phyloP scores from a whole-genome alignment of 306 rosid genomes.

The Vigna trinervia region DNA sequence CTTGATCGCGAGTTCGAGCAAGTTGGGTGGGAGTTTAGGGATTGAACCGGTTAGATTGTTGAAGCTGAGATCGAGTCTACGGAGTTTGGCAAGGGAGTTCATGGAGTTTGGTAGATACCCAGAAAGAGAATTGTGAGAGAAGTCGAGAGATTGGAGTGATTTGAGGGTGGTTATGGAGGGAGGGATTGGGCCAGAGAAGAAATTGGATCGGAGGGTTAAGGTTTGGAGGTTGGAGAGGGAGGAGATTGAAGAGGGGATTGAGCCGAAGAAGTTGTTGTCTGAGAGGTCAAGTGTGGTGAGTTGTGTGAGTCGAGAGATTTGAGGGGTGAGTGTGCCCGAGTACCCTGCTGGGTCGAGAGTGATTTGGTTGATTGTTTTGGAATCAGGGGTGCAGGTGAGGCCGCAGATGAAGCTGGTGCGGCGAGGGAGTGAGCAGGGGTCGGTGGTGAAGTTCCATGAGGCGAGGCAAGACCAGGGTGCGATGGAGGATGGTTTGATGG shows the following conservation, averaged over 20 bases:
- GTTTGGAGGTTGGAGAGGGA: slow-evolving; percentile 66
- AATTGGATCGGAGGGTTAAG: slow-evolving; percentile 76
- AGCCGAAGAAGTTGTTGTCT: slow-evolving; percentile 71
- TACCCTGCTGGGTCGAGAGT: slow-evolving; percentile 89
- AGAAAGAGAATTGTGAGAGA: slow-evolving; percentile 62
- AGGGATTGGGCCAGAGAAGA: slow-evolving; percentile 67
- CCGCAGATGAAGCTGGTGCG: slow-evolving; percentile 82
- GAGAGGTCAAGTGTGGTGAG: slow-evolving; percentile 74
- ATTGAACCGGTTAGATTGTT: slow-evolving; percentile 66
- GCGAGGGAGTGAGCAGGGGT: slow-evolving; percentile 80
- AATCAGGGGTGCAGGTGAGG: slow-evolving; percentile 69
- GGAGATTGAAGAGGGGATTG: slow-evolving; percentile 71
- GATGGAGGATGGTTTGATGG: slow-evolving; percentile 74
- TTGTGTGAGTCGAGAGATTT: slow-evolving; percentile 62
- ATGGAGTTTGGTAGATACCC: slow-evolving; percentile 64
- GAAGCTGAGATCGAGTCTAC: slow-evolving; percentile 80
- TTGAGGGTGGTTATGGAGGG: slow-evolving; percentile 58
- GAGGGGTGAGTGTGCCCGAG: slow-evolving; percentile 76
- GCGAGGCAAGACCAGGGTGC: slow-evolving; percentile 74
- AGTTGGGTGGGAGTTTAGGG: slow-evolving; percentile 67
- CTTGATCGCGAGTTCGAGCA: slow-evolving; percentile 77
- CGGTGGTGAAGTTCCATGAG: slow-evolving; percentile 88
- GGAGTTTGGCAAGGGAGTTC: slow-evolving; percentile 50
- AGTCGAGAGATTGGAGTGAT: slow-evolving; percentile 64
- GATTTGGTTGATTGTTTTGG: slow-evolving; percentile 72